Evolutionary conservation across 208 protist species (phyloP), one percentile per base, ranked within the genome.

Genomic region (Trypanosoma brucei): DNA sequence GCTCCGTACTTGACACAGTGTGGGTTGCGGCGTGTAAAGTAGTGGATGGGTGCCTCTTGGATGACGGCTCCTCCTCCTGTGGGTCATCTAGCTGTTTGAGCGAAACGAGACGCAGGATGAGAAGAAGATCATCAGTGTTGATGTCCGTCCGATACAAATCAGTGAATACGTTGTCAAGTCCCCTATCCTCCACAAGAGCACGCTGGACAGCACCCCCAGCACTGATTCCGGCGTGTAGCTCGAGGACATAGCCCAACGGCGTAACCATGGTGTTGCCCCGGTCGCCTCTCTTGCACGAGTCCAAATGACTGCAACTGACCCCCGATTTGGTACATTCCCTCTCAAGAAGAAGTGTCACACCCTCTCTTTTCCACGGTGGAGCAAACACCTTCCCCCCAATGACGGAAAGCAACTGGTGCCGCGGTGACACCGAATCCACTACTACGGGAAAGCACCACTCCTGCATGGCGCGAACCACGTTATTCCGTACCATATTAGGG

Each of bases 141-240:
- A 67, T 22, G 13, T 22, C 63, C 33, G 30, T 11, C 0, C 46
- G 45, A 44, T 38, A 53, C 4, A 55, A 22, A 36, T 5, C 6
- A 14, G 30, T 14, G 7, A 65, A 9, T 2, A 51, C 5, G 44
- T 2, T 39, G 42, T 39, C 44, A 51, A 60, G 59, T 31, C 55
- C 55, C 3, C 59, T 39, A 35, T 36, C 30, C 8, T 52, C 40
- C 45, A 51, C 64, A 22, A 67, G 14, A 3, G 35, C 30, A n/a
- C 31, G 55, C 30, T 37, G 31, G 3, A 67, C 61, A 35, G 14
- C 40, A 9, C 58, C 33, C 33, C 9, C n/a, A 34, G n/a, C 50
- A 46, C 45, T 14, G 45, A 73, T 33, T n/a, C 68, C 68, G 14
- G 50, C 61, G 48, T 73, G 60, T 13, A 67, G 40, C 37, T 73